Base-by-base conservation (phyloP, 331 rosid species). In the Ulmus americana region DNA sequence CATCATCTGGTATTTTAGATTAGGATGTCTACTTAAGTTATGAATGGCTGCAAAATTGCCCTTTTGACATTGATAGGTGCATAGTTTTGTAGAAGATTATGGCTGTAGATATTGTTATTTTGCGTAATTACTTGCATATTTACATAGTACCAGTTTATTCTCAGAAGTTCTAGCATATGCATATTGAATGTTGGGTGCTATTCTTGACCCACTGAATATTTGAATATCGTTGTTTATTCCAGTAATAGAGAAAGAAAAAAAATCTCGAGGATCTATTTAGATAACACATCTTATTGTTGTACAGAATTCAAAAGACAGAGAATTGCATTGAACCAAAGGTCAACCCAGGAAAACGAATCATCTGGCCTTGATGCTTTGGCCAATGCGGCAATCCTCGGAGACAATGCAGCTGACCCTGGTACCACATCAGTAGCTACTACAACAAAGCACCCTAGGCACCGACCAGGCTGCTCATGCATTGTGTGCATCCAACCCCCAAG, bases 401-500 rank as follows among this genome's bases (percentile, higher is more conserved):
- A 89, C 69, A 80, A 69, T 70, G 84, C 55, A 56, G 76, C 88
- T 49, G 89, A 83, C 20, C 74, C 88, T 55, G 88, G 80, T 48
- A 79, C 80, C 46, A 69, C 84, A 44, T 84, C 86, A 43, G 85
- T 90, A 3, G 91, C 91, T 28, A 90, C 97, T 50, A 94, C 99
- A 45, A 94, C 99, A 45, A 89, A 75, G 71, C 99, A 94, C 78
- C 99, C 99, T 16, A 80, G 99, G 66, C 99, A 94, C 71, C 95
- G 99, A 48, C 97, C 99, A 18, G 99, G 99, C 69, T 94, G 99
- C 86, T 90, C 99, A 61, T 94, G 99, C 81, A 94, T 94, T 76
- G 99, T 94, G 61, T 94, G 99, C 81, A 94, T 94, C 84, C 99
- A 94, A 72, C 99, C 99, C 62, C 99, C 99, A 0, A 94, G 99